Percentiles rank a stretch among this genome's conserved stretches.
phyloP scores from a whole-genome alignment of 73 alveolate species.

The Paramecium caudatum region DNA sequence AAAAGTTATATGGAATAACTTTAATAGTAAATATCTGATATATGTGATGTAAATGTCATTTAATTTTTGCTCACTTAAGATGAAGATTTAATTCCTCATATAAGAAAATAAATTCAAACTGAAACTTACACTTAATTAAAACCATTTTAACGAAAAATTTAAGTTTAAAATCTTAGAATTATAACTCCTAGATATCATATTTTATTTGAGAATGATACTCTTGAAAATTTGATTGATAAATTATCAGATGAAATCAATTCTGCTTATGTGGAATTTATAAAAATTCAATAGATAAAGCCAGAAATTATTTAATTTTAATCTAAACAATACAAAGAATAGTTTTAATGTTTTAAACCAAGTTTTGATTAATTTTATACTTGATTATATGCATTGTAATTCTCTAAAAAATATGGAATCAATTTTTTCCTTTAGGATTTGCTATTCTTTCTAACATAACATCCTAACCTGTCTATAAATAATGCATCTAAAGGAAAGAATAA shows the following conservation, averaged over 20 bases:
- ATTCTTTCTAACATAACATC: not conserved
- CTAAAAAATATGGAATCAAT: too few species aligned
- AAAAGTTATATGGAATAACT: not conserved
- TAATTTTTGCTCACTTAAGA: not conserved
- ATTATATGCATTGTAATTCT: too few species aligned
- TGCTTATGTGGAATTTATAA: not conserved
- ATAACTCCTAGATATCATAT: conserved; percentile 1
- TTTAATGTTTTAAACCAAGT: too few species aligned
- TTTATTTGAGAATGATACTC: not conserved
- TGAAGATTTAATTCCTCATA: not conserved
- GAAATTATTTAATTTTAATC: too few species aligned
- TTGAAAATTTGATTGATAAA: not conserved
- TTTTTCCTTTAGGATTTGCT: conserved; percentile 2
- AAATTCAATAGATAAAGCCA: too few species aligned
- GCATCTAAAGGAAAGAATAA: conserved; percentile 31
- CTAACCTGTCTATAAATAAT: conserved; percentile 22
- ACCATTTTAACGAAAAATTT: not conserved
- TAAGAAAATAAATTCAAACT: not conserved
- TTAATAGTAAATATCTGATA: not conserved
- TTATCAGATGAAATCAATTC: not conserved
- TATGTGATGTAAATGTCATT: not conserved
- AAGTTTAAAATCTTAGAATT: not conserved
- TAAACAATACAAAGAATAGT: too few species aligned
- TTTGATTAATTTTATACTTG: too few species aligned
- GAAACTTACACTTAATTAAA: not conserved